phyloP scores from a whole-genome alignment of 1,284 basidiomycete species.

The Cystobasidium sp. region DNA sequence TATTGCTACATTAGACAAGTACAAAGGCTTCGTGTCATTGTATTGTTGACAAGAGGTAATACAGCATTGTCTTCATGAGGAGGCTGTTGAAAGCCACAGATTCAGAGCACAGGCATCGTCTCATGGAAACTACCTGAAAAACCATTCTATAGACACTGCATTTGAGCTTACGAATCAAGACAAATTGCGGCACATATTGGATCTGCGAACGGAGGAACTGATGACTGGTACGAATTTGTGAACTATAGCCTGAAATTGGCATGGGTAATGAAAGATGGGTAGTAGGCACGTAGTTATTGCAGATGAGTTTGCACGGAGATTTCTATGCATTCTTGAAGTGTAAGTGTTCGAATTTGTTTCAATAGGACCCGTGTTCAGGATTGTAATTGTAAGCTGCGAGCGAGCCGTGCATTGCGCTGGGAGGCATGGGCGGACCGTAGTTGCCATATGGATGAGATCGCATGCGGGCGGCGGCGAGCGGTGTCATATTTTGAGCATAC shows the following conservation, averaged over 20 bases:
- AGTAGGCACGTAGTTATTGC: not conserved
- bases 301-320: not conserved
- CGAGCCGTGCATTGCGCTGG: not conserved
- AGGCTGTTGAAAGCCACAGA: no score
- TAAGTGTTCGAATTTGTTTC: not conserved
- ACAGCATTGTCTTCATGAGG: no score
- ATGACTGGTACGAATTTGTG: slow-evolving; percentile 3
- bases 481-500: not conserved
- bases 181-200: no score
- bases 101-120: no score
- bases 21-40: no score
- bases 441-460: slow-evolving; percentile 22
- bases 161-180: no score
- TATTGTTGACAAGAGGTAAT: no score
- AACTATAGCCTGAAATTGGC: not conserved
- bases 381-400: slow-evolving; percentile 4
- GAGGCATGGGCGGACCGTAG: not conserved
- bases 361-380: slow-evolving; percentile 5
- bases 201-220: not conserved
- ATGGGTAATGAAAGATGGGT: not conserved
- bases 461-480: slow-evolving; percentile 3
- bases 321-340: not conserved
- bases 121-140: no score
- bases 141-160: no score
- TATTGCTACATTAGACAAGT: no score